phyloP scores from a whole-genome alignment of 441 rosid species.

The Adansonia gregorii region DNA sequence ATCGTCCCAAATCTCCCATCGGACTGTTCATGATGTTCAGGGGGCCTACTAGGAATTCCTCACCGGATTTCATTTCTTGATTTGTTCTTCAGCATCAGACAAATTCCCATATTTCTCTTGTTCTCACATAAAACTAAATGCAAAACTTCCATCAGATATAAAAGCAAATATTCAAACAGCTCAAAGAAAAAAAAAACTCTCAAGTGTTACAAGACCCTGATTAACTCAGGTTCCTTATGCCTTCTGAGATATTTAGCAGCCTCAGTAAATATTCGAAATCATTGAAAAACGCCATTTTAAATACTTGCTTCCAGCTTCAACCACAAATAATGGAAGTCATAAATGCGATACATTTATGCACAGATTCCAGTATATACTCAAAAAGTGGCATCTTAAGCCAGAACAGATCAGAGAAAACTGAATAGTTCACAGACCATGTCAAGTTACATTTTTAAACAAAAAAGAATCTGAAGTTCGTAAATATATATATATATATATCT shows the following conservation, averaged over 20 bases:
- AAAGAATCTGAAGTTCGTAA: not conserved
- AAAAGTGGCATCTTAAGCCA: not conserved
- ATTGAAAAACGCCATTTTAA: slow-evolving; percentile 74
- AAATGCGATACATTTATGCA: not conserved
- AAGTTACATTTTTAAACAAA: slow-evolving; percentile 7
- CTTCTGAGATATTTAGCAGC: slow-evolving; percentile 43
- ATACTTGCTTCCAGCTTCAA: slow-evolving; percentile 83
- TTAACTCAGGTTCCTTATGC: slow-evolving; percentile 49
- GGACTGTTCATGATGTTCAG: slow-evolving; percentile 34
- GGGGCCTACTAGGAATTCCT: slow-evolving; percentile 40
- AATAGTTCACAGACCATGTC: slow-evolving; percentile 13
- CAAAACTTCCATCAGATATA: slow-evolving; percentile 25
- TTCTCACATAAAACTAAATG: slow-evolving; percentile 34
- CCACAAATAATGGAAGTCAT: slow-evolving; percentile 15
- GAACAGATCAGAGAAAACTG: not conserved
- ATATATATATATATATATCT: too few species aligned
- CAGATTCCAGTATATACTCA: not conserved
- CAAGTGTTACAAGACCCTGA: not conserved
- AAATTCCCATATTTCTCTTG: slow-evolving; percentile 33
- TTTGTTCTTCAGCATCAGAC: slow-evolving; percentile 41
- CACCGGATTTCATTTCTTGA: slow-evolving; percentile 40
- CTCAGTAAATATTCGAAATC: slow-evolving; percentile 57
- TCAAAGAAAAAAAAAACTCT: too few species aligned
- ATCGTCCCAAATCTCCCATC: slow-evolving; percentile 42
- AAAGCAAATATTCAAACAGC: not conserved